These are phyloP conservation scores for Ilyonectria destructans DNA, from an alignment of 2,329 filamentous ascomycete species.

Conservation along the genomic window DNA sequence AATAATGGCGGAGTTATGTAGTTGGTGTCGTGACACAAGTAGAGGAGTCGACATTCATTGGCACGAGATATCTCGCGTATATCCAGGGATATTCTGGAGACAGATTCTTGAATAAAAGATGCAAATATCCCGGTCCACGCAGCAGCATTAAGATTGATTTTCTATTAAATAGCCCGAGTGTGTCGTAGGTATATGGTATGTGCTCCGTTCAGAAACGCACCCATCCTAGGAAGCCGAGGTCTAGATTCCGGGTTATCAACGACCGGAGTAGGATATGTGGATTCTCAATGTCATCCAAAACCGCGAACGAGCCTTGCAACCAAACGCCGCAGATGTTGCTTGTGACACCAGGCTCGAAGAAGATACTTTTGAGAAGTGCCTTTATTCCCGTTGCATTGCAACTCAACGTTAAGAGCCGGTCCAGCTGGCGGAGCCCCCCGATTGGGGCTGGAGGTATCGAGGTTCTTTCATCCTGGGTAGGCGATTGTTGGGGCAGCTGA, in stretches of 20 bases:
- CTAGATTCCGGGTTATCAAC: constrained; percentile 36
- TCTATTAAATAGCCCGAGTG: constrained; percentile 34
- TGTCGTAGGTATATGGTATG: constrained; percentile 18
- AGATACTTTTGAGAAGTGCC: constrained; percentile 39
- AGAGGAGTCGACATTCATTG: constrained; percentile 42
- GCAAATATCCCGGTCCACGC: constrained; percentile 35
- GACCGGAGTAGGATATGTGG: constrained; percentile 28
- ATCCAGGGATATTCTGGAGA: neutral
- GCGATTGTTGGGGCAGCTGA: neutral
- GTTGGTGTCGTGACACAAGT: constrained; percentile 32
- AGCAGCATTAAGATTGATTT: constrained; percentile 34
- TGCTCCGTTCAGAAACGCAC: constrained; percentile 39
- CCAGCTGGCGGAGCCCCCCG: constrained; percentile 22
- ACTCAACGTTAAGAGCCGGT: constrained; percentile 40
- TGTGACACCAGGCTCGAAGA: constrained; percentile 37
- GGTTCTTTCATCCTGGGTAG: neutral
- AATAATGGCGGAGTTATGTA: constrained; percentile 35
- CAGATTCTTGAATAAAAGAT: constrained; percentile 35
- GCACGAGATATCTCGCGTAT: constrained; percentile 34
- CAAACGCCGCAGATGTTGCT: constrained; percentile 43
- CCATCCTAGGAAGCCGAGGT: constrained; percentile 38
- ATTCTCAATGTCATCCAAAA: constrained; percentile 30
- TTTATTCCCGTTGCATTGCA: constrained; percentile 38
- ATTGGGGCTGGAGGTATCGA: neutral
- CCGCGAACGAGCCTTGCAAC: constrained; percentile 40